phyloP scores from a whole-genome alignment of 2,329 filamentous ascomycete species.

The Aspergillus pseudonomiae region DNA sequence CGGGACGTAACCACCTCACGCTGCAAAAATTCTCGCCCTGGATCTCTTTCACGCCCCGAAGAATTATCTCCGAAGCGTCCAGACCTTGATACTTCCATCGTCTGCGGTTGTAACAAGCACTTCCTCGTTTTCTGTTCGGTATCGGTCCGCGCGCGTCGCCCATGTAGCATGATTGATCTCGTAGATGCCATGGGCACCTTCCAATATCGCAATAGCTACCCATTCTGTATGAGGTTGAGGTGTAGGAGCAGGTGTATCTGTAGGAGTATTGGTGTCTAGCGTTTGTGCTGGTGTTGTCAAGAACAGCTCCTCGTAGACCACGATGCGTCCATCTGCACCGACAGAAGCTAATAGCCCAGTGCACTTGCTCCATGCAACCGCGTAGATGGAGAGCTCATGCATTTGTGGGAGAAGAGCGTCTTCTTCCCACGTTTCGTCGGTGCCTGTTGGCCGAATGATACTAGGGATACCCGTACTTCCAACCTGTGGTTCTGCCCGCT shows the following conservation, averaged over 20 bases:
- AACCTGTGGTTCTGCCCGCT: constrained; percentile 47
- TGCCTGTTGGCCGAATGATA: constrained; percentile 73
- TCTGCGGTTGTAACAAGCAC: constrained; percentile 90
- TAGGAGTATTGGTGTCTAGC: constrained; percentile 28
- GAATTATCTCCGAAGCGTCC: constrained; percentile 58
- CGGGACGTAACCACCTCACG: background rate
- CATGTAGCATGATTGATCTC: constrained; percentile 92
- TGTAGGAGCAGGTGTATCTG: constrained; percentile 30
- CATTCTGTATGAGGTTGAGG: constrained; percentile 58
- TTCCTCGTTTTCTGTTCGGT: constrained; percentile 66
- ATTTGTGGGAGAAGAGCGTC: constrained; percentile 72
- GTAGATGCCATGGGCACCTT: constrained; percentile 84
- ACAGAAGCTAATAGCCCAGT: constrained; percentile 82
- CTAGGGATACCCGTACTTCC: constrained; percentile 68
- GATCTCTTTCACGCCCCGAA: background rate
- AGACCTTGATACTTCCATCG: constrained; percentile 84
- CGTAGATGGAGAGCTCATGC: constrained; percentile 83
- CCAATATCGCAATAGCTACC: constrained; percentile 69
- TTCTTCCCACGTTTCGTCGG: constrained; percentile 83
- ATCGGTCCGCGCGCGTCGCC: constrained; percentile 74
- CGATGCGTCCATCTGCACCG: constrained; percentile 81
- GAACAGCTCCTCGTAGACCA: constrained; percentile 72
- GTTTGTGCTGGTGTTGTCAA: constrained; percentile 23
- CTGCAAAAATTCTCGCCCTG: background rate
- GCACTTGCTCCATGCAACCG: constrained; percentile 77